Percentiles rank a stretch among this genome's conserved stretches.
Evolutionary conservation across 140 eudicot genomes (phyloP).

Genomic region (Flaveria floridana): DNA sequence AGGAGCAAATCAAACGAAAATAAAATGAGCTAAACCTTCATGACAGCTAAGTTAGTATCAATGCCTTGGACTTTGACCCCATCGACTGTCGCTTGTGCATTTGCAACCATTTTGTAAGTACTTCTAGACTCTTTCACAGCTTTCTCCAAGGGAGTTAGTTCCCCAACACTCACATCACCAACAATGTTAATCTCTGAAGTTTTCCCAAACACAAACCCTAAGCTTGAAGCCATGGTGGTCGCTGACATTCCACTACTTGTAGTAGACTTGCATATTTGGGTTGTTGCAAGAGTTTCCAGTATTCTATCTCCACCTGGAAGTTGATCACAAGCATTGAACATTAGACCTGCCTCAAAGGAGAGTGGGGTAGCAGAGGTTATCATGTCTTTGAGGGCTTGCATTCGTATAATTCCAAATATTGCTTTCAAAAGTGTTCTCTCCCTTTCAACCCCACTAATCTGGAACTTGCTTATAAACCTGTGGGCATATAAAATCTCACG

Average conservation of each 20-base stretch:
- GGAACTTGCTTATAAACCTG: constrained; percentile 58
- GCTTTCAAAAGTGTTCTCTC: constrained; percentile 75
- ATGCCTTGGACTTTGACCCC: constrained; percentile 94
- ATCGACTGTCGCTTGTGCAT: constrained; percentile 86
- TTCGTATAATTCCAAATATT: constrained; percentile 70
- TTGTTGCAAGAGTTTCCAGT: constrained; percentile 65
- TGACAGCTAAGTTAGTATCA: constrained; percentile 85
- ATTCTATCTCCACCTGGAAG: constrained; percentile 92
- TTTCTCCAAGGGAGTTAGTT: constrained; percentile 67
- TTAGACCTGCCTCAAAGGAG: constrained; percentile 60
- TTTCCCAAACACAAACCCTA: constrained; percentile 62
- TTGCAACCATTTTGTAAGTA: constrained; percentile 67
- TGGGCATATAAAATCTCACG: constrained; percentile 77
- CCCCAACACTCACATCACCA: constrained; percentile 87
- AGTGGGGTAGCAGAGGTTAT: constrained; percentile 49
- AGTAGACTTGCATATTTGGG: constrained; percentile 26
- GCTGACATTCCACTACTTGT: constrained; percentile 43
- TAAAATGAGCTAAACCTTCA: constrained; percentile 52
- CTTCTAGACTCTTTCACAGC: constrained; percentile 83
- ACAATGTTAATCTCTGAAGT: constrained; percentile 44
- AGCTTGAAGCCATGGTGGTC: constrained; percentile 55
- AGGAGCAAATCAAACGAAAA: constrained; percentile 18
- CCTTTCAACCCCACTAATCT: constrained; percentile 53
- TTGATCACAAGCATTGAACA: constrained; percentile 89
- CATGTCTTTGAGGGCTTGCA: constrained; percentile 77